phyloP scores from a whole-genome alignment of 306 rosid genomes.

The Prunus mira region DNA sequence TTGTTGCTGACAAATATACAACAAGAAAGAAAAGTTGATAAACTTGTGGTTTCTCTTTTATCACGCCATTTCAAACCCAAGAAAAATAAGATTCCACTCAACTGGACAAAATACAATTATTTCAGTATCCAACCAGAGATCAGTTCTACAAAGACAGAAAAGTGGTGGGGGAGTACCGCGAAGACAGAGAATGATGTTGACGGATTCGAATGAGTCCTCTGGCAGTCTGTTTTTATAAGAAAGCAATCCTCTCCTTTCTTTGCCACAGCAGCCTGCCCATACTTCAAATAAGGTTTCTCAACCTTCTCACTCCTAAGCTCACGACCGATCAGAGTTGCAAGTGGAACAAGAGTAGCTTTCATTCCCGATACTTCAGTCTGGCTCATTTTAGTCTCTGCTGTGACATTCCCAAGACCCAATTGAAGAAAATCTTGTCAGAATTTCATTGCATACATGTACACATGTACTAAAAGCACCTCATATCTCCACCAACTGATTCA shows the following conservation, averaged over 20 bases:
- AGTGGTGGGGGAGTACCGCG: slow-evolving; percentile 58
- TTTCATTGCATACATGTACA: not conserved
- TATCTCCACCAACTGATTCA: not conserved
- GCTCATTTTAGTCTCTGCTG: slow-evolving; percentile 59
- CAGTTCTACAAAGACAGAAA: not conserved
- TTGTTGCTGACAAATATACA: slow-evolving; percentile 27
- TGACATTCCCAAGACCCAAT: slow-evolving; percentile 39
- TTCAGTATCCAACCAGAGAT: not conserved
- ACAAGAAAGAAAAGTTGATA: slow-evolving; percentile 28
- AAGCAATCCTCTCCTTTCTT: slow-evolving; percentile 98
- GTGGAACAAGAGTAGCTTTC: slow-evolving; percentile 66
- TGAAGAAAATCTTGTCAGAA: slow-evolving; percentile 6
- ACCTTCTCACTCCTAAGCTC: slow-evolving; percentile 77
- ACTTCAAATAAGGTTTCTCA: slow-evolving; percentile 79
- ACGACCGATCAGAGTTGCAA: slow-evolving; percentile 90
- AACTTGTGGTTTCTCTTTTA: slow-evolving; percentile 11
- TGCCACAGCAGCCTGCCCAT: slow-evolving; percentile 98
- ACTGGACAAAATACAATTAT: slow-evolving; percentile 16
- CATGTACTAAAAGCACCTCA: not conserved
- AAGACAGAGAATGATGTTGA: slow-evolving; percentile 81
- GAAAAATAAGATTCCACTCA: not conserved
- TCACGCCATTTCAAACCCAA: slow-evolving; percentile 16
- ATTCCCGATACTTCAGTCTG: slow-evolving; percentile 56
- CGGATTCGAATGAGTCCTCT: slow-evolving; percentile 65
- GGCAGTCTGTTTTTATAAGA: slow-evolving; percentile 77